Base-by-base conservation (phyloP, 345 rosid species). In the Durio zibethinus region DNA sequence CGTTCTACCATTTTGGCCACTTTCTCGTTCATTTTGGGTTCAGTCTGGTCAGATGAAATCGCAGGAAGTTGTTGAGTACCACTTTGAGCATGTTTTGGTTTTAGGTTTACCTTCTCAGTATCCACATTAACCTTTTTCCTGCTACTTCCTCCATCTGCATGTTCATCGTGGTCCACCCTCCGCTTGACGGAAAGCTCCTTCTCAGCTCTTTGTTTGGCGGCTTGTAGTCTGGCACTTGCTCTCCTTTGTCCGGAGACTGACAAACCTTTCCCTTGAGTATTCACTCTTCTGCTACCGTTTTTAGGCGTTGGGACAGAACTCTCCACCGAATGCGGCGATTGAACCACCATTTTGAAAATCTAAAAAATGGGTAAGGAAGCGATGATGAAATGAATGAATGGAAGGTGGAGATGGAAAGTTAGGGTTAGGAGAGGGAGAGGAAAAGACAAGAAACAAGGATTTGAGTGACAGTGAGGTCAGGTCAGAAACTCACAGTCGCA, bases 181-280 rank as follows among this genome's bases (percentile, higher is more conserved):
- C 86, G 83, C 27, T 76, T 86, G 4, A 79, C 84, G 61, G 88
- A 64, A 0, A 68, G 87, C 82, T 82, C 87, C 84, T 90, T 89
- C 82, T 90, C 87, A 18, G 82, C 87, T 64, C 77, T 77, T 57
- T 78, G 27, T 31, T 74, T 60, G 27, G 77, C 73, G 5, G 74
- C 74, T 63, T 40, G 75, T 38, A 77, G 4, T 15, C 80, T 68
- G 9, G 80, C 64, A 57, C 80, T 77, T 10, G 35, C 15, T 25
- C 79, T 68, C 11, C 74, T 48, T 45, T 67, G 31, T 20, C 62
- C 71, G 18, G 56, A 10, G 15, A 54, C 23, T 18, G 67, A 16
- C 4, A 20, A 36, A 10, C 38, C 27, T 20, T 65, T 20, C 50
- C 7, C 56, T 14, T 25, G 73, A 47, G 16, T 47, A 12, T 69